Conservation (phyloP, 768 basidiomycete species). For the Leccinum incarnatum region DNA sequence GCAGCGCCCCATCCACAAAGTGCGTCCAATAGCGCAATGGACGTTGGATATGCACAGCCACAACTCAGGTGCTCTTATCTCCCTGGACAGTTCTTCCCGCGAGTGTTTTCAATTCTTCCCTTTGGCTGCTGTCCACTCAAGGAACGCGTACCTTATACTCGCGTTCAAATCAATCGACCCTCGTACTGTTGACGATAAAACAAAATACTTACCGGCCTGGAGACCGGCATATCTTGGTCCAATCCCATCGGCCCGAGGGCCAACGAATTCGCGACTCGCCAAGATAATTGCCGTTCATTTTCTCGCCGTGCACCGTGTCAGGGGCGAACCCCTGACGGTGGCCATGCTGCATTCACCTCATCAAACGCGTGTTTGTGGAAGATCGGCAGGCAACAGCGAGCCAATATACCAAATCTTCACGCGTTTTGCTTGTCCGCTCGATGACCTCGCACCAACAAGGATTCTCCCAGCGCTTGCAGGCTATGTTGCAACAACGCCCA, state of each 20-base stretch:
- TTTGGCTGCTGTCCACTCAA: not conserved
- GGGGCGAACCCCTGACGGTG: conserved; percentile 20
- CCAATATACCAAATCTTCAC: not conserved
- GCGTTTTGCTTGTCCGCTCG: not conserved
- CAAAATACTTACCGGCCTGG: not conserved
- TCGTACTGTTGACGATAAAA: not conserved
- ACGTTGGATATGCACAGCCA: conserved; percentile 15
- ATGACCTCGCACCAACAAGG: not conserved
- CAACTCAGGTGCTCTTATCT: conserved; percentile 16
- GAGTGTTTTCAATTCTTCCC: conserved; percentile 8
- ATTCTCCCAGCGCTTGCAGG: conserved; percentile 1
- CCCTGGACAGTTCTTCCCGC: conserved; percentile 16
- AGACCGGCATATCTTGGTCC: conserved; percentile 3
- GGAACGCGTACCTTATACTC: not conserved
- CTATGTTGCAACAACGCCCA: not conserved
- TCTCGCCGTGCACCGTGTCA: conserved; percentile 11
- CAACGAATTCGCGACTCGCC: conserved; percentile 17
- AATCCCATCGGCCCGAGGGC: conserved; percentile 12
- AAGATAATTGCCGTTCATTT: conserved; percentile 28
- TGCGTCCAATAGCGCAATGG: conserved; percentile 11
- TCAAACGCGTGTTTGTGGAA: conserved; percentile 19
- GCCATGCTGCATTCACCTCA: conserved; percentile 24
- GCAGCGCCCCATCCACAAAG: conserved; percentile 4
- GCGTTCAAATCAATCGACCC: not conserved
- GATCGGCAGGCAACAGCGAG: conserved; percentile 8